Conservation (phyloP, 140 eudicot genomes). For the Bidens hawaiensis region DNA sequence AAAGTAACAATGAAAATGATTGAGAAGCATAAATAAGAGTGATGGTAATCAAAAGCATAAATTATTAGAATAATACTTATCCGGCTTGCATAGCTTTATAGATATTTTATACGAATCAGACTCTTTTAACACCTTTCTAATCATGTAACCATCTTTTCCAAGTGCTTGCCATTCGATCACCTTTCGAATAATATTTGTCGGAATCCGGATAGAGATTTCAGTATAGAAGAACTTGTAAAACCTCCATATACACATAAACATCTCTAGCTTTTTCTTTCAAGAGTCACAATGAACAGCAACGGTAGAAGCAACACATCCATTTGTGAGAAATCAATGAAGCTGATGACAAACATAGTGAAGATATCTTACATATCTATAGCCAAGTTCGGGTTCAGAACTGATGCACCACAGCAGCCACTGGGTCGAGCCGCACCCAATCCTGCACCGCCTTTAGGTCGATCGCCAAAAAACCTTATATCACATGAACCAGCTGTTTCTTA, state of each 20-base stretch:
- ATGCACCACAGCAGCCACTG: constrained; percentile 12
- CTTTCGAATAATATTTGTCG: constrained; percentile 17
- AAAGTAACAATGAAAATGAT: no score
- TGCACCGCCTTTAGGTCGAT: constrained; percentile 3
- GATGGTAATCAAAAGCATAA: no score
- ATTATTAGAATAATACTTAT: background rate
- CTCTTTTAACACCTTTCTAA: background rate
- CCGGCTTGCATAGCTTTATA: background rate
- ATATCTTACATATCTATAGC: constrained; percentile 39
- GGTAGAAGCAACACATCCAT: constrained; percentile 26
- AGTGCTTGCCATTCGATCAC: background rate
- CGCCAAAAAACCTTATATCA: constrained; percentile 21
- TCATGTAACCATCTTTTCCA: background rate
- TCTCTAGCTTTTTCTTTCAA: background rate
- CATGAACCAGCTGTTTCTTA: constrained; percentile 31
- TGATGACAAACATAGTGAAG: constrained; percentile 41
- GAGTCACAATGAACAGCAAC: constrained; percentile 30
- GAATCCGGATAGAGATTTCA: constrained; percentile 20
- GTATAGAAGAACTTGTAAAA: constrained; percentile 1
- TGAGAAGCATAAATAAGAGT: background rate
- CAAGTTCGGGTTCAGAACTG: constrained; percentile 24
- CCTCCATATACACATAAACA: background rate
- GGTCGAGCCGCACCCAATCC: constrained; percentile 4
- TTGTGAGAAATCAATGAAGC: constrained; percentile 46
- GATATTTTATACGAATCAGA: background rate